Evolutionary conservation across 352 stramenopile species (phyloP).

Genomic region (Globisporangium solare): DNA sequence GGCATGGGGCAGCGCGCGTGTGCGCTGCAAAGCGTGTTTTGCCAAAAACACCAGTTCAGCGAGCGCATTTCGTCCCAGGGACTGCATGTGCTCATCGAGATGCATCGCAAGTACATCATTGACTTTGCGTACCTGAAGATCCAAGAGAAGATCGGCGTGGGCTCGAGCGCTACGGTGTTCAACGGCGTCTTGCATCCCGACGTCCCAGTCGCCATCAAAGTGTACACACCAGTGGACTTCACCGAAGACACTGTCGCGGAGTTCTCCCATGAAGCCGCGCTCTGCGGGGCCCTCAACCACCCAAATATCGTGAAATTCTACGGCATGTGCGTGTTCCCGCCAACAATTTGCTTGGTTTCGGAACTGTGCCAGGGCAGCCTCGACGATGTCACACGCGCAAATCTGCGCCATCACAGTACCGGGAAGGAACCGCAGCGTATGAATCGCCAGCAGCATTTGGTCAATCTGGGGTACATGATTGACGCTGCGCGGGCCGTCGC

Average conservation of each 20-base stretch:
- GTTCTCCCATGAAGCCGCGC: constrained; percentile 74
- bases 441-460: constrained; percentile 29
- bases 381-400: constrained; percentile 33
- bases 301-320: constrained; percentile 84
- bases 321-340: constrained; percentile 75
- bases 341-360: constrained; percentile 72
- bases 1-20: constrained; percentile 53
- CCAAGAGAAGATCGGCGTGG: constrained; percentile 40
- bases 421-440: constrained; percentile 7
- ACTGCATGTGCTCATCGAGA: constrained; percentile 57
- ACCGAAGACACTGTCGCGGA: constrained; percentile 62
- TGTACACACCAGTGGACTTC: constrained; percentile 60
- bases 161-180: constrained; percentile 62
- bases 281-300: constrained; percentile 66
- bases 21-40: constrained; percentile 44
- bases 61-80: constrained; percentile 54
- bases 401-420: constrained; percentile 9
- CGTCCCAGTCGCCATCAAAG: constrained; percentile 65
- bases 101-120: not conserved
- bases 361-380: constrained; percentile 47
- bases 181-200: constrained; percentile 49
- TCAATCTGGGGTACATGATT: constrained; percentile 63
- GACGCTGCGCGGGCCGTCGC: constrained; percentile 56
- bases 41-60: constrained; percentile 41
- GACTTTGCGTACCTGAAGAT: constrained; percentile 15